Conservation (phyloP, 2,329 filamentous ascomycete genomes). For the Albophoma yamanashiensis region DNA sequence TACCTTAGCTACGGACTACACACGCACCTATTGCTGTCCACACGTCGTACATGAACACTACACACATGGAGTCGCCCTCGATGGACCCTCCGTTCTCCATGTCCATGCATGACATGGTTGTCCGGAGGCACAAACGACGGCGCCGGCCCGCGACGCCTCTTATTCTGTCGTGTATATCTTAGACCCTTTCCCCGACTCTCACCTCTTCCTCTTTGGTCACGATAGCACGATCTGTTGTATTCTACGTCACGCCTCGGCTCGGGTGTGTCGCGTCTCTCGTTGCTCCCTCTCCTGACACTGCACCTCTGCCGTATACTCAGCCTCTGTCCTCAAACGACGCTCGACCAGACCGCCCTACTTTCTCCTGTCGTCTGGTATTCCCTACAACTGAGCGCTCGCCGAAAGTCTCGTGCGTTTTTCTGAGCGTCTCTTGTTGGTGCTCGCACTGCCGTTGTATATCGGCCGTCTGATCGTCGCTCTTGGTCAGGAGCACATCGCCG, state of each 20-base stretch:
- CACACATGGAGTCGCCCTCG: constrained; percentile 12
- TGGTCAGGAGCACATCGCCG: not conserved
- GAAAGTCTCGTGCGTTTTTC: not conserved
- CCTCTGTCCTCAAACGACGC: not conserved
- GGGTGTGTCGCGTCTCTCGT: not conserved
- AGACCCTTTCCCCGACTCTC: not conserved
- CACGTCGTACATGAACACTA: constrained; percentile 8
- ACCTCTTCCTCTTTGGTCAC: not conserved
- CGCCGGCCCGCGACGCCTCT: constrained; percentile 3
- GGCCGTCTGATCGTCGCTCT: not conserved
- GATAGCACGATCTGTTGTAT: not conserved
- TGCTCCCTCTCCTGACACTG: not conserved
- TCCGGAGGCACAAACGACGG: constrained; percentile 7
- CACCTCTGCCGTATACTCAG: not conserved
- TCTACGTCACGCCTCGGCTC: not conserved
- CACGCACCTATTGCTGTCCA: constrained; percentile 1
- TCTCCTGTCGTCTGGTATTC: not conserved
- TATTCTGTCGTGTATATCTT: not conserved
- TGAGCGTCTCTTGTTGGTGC: not conserved
- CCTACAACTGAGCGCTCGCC: not conserved
- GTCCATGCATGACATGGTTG: constrained; percentile 23
- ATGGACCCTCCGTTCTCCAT: constrained; percentile 25
- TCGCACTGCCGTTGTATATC: not conserved
- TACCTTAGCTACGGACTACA: not conserved
- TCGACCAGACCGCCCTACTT: not conserved